Evolutionary conservation across 2,329 filamentous ascomycete genomes (phyloP), one percentile per base, ranked within the genome.

Genomic region (Penicillium sp.): DNA sequence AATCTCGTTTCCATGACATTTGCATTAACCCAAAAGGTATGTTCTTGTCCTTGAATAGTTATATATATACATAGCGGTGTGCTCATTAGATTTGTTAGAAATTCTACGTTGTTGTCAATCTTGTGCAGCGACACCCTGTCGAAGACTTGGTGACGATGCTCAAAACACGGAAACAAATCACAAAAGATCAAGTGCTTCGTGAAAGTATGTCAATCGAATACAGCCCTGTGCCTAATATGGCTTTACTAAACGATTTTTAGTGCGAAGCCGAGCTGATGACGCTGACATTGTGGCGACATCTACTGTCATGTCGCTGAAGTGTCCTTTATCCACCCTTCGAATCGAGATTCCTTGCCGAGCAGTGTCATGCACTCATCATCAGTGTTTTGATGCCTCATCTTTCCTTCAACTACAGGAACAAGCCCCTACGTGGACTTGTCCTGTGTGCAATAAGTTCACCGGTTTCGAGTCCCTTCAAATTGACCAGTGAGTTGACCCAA

Each of bases 381-480:
- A 96, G 68, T 99, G 94, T 70, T 99, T 97, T 64, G 94, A 99
- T 71, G 93, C 89, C 3, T 87, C 85, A 3, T 95, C 91, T 1
- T 99, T 97, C 69, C 80, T 99, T 20, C 90, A 96, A 65, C 77
- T 99, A 26, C 93, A 97, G 70, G 91, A 97, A 70, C 94, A 99
- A 76, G 93, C 91, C 0, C 94, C 94, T 0, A 95, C 94, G 18
- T 99, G 94, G 94, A 81, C 86, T n/a, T 99, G 94, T 66, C 94
- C 94, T 0, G 87, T 97, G 21, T 99, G 94, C 77, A 93, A 88
- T 72, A 95, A 92, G 67, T 75, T 83, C 0, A 87, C 91, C 1
- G 84, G 86, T 0, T 99, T 90, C 71, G 88, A 93, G 51, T 86
- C 83, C 48, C 77, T 99, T 23, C 91, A 90, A 11, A 85, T 97